A percentile compares a stretch with the other conserved stretches of the same genome.
Evolutionary conservation across 1,284 basidiomycete species (phyloP).

Genomic region (Malassezia psittaci): DNA sequence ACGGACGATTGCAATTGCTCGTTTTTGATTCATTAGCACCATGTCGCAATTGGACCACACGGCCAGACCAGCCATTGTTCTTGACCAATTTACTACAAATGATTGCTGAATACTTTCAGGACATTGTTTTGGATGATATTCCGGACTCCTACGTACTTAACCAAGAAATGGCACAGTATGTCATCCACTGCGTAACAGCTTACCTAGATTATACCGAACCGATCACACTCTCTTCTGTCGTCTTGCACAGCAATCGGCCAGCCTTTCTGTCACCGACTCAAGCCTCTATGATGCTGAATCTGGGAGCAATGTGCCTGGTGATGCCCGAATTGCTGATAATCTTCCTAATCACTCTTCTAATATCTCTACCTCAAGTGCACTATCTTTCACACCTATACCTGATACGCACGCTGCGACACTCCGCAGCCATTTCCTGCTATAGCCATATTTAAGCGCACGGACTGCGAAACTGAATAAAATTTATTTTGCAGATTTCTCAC

Average conservation of each 20-base stretch:
- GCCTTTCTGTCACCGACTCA: background rate
- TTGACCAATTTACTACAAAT: background rate
- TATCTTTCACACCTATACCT: slow-evolving; percentile 1
- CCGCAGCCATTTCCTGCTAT: background rate
- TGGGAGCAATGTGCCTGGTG: slow-evolving; percentile 15
- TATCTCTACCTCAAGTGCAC: background rate
- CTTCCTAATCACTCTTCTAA: background rate
- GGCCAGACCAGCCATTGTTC: slow-evolving; percentile 3
- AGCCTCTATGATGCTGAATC: slow-evolving; percentile 8
- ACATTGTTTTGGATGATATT: background rate
- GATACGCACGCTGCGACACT: background rate
- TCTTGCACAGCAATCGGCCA: slow-evolving; percentile 9
- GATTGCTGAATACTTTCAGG: slow-evolving; percentile 3
- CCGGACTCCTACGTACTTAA: slow-evolving; percentile 6
- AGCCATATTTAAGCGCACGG: no score
- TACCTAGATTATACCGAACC: slow-evolving; percentile 4
- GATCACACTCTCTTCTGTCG: slow-evolving; percentile 1
- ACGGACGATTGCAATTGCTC: slow-evolving; percentile 7
- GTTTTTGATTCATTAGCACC: background rate
- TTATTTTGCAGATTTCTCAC: no score
- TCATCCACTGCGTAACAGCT: background rate
- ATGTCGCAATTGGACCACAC: background rate
- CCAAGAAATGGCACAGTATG: slow-evolving; percentile 8
- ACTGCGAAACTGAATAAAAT: no score
- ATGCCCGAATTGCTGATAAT: background rate